A percentile compares a stretch with the other conserved stretches of the same genome.
Conservation (phyloP, 108 stramenopile species). For the Nitzschia sp. region DNA sequence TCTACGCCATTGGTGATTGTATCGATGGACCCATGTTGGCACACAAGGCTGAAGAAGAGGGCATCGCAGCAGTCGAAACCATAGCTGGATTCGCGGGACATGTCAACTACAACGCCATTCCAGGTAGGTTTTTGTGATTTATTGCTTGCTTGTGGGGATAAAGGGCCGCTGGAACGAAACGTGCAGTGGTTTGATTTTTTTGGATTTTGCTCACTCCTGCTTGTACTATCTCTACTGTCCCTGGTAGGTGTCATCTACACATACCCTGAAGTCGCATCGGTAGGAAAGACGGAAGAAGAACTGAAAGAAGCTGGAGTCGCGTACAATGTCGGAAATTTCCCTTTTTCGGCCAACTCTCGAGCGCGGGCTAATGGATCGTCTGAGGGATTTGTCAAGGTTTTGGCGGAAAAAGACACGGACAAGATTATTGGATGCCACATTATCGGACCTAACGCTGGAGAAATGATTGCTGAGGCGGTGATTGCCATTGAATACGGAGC, state of each 20-base stretch:
- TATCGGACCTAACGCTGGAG: constrained; percentile 99
- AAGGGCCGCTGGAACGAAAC: no score
- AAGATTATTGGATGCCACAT: constrained; percentile 97
- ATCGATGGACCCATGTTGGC: constrained; percentile 99
- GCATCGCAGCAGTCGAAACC: constrained; percentile 95
- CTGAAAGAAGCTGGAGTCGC: constrained; percentile 92
- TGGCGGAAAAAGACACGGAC: constrained; percentile 96
- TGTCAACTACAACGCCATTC: constrained; percentile 99
- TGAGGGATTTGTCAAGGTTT: constrained; percentile 97
- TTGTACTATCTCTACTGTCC: not conserved
- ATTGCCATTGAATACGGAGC: constrained; percentile 99
- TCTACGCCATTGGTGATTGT: constrained; percentile 98
- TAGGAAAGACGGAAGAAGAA: constrained; percentile 99
- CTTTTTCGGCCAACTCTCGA: constrained; percentile 94
- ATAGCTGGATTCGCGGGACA: constrained; percentile 98
- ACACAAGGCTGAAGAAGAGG: constrained; percentile 99
- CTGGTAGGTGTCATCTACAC: constrained; percentile 94
- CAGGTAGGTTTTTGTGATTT: constrained; percentile 47
- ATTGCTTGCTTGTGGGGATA: not conserved
- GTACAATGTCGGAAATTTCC: constrained; percentile 96
- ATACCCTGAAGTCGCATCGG: constrained; percentile 98
- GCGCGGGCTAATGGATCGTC: constrained; percentile 93
- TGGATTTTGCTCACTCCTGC: not conserved
- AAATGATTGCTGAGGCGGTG: constrained; percentile 99
- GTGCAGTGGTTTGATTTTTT: no score